phyloP scores from a whole-genome alignment of 2,329 filamentous ascomycete species.

The Parasarocladium wereldwijsianum region DNA sequence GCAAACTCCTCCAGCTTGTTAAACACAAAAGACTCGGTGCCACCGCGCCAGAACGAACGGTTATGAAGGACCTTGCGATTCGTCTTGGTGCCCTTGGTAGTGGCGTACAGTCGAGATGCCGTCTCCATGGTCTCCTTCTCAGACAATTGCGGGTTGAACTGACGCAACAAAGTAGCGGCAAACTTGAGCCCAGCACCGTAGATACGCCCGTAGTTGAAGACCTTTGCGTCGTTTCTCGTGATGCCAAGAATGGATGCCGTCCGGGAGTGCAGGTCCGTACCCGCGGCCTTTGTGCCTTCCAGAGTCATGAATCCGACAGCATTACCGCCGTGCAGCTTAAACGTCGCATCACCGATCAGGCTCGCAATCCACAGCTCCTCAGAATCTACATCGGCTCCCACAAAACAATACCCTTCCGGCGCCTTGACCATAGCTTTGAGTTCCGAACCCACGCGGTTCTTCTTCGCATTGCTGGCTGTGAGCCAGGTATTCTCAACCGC shows the following conservation, averaged over 20 bases:
- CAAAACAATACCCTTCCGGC: slow-evolving; percentile 80
- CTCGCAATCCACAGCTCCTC: slow-evolving; percentile 98
- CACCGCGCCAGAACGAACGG: slow-evolving; percentile 81
- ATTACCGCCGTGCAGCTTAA: slow-evolving; percentile 89
- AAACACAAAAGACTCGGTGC: slow-evolving; percentile 95
- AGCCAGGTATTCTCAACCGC: slow-evolving; percentile 98
- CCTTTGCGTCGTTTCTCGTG: slow-evolving; percentile 85
- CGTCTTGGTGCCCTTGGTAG: slow-evolving; percentile 83
- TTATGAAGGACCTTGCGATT: slow-evolving; percentile 57
- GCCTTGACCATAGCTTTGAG: slow-evolving; percentile 94
- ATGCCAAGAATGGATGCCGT: slow-evolving; percentile 89
- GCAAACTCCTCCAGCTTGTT: slow-evolving; percentile 97
- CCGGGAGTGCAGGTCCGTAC: slow-evolving; percentile 87
- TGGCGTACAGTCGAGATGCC: slow-evolving; percentile 68
- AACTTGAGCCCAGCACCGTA: slow-evolving; percentile 97
- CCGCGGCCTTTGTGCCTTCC: slow-evolving; percentile 85
- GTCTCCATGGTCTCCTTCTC: slow-evolving; percentile 65
- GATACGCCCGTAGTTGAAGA: slow-evolving; percentile 98
- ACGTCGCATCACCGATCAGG: slow-evolving; percentile 84
- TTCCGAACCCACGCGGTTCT: slow-evolving; percentile 89
- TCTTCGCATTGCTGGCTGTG: slow-evolving; percentile 92
- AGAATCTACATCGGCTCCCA: slow-evolving; percentile 93
- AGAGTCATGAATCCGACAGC: slow-evolving; percentile 98
- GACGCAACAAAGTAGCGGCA: slow-evolving; percentile 73
- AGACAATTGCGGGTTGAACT: slow-evolving; percentile 78